Evolutionary conservation across 441 rosid genomes (phyloP), one percentile per base, ranked within the genome.

Genomic region (Aleurites moluccanus): DNA sequence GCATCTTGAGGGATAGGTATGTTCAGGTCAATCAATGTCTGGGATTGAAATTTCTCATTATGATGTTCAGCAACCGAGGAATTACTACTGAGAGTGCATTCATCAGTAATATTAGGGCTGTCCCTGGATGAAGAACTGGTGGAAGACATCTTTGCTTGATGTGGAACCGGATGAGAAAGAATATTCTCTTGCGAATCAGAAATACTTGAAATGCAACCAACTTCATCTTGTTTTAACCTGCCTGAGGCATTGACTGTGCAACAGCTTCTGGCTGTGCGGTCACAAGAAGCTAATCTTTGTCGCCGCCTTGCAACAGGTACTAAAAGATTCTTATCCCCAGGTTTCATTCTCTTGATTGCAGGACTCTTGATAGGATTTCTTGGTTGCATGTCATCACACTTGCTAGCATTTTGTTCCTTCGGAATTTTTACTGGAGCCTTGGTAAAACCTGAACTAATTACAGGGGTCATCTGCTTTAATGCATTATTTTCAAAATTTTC

Each of bases 21-120:
- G 73, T 86, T 89, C 79, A 86, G 77, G 79, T 89, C 89, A 68
- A 89, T 80, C 77, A 81, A 57, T 21, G 70, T 73, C 61, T 80
- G 77, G 6, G 71, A 61, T 45, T 77, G 77, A 75, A 56, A 78
- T 70, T 75, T 76, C 72, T 72, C 78, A 11, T 25, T 33, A 38
- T 60, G 75, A 64, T 73, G 66, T 44, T 76, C 77, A 44, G 69
- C 64, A 44, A 62, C 80, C 1, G 77, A 53, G 63, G 52, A 45
- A 28, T 75, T 76, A 42, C 79, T 74, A 38, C 81, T 76, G 16
- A 55, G 44, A 67, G 66, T 56, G 47, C 72, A 81, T 70, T 75
- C 88, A 66, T 74, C 74, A 9, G 77, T 74, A 44, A 57, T 28
- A 27, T 76, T 77, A n/a, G 77, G 74, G 63, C 76, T 76, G 69